Conservation (phyloP, 1,284 basidiomycete species). For the Laetiporus sulphureus region DNA sequence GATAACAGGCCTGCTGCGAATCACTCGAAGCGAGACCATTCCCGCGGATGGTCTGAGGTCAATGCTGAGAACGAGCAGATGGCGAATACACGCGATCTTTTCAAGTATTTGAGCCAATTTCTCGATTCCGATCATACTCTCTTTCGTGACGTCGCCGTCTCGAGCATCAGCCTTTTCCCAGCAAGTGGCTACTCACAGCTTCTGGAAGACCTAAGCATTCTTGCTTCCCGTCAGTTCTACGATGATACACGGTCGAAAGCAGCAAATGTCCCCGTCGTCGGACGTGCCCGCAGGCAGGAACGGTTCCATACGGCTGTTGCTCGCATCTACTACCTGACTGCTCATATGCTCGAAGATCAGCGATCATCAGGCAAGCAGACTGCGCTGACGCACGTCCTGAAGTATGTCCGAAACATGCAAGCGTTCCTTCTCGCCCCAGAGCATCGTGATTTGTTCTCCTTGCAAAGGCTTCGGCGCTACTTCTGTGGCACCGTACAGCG, state of each 20-base stretch:
- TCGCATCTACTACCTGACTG: conserved; percentile 83
- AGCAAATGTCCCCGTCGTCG: conserved; percentile 32
- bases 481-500: conserved; percentile 88
- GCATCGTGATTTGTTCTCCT: conserved; percentile 70
- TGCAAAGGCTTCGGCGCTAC: conserved; percentile 81
- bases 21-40: conserved; percentile 59
- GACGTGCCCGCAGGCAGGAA: conserved; percentile 68
- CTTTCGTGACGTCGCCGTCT: conserved; percentile 83
- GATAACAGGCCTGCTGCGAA: conserved; percentile 53
- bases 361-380: conserved; percentile 66
- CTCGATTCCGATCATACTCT: conserved; percentile 79
- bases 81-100: conserved; percentile 75
- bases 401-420: conserved; percentile 83
- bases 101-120: conserved; percentile 83
- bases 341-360: conserved; percentile 70
- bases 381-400: conserved; percentile 74
- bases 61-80: conserved; percentile 71
- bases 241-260: conserved; percentile 65
- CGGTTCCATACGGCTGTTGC: conserved; percentile 86
- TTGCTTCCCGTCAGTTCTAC: conserved; percentile 78
- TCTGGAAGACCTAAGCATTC: conserved; percentile 76
- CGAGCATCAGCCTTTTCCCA: conserved; percentile 85
- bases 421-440: conserved; percentile 68
- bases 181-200: conserved; percentile 73
- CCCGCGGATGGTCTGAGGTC: conserved; percentile 64